Base-by-base conservation (phyloP, 139 green algal species). In the Haematococcus sp. region DNA sequence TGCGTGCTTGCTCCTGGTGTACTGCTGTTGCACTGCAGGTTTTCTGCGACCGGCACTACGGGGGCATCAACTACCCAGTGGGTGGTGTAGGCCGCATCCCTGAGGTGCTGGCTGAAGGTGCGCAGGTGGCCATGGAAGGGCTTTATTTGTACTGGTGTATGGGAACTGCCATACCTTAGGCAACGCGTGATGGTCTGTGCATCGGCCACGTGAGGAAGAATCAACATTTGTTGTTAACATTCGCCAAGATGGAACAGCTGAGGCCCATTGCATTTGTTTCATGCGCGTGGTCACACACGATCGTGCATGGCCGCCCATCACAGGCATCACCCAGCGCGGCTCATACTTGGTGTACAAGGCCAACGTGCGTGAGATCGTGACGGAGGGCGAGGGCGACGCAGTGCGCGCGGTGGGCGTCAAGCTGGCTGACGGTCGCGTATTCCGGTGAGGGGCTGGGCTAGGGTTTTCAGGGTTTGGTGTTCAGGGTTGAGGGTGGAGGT, bases 21-120 rank as follows among this genome's bases (percentile, higher is more conserved):
- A 27, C 25, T 63, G 32, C 40, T 60, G 25, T 27, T n/a, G 15
- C 60, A 11, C 16, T 44, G 4, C 55, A 54, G 55, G 56, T 90
- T 35, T 93, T 93, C 68, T 92, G 89, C 71, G 88, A 92, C 76
- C 73, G 89, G 16, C 94, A 98, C 84, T 98, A 91, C 77, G 95
- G 94, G 19, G 95, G 94, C 71, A 97, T 98, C 85, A 97, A 98
- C 88, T 98, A 98, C 81, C 94, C 93, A 0, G 44, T 88, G 20
- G 93, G 95, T 3, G 94, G 94, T 0, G 93, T 98, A 70, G 94
- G 94, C 27, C 68, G 61, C 27, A 96, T 98, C 16, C 83, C 91
- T 0, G 87, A 94, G 68, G 66, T 84, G 34, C 81, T 97, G 80
- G 89, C 83, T 4, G 83, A 88, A 15, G 92, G 92, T 83, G 58